Conservation (phyloP, 257 asterid species). For the Salvia hispanica region DNA sequence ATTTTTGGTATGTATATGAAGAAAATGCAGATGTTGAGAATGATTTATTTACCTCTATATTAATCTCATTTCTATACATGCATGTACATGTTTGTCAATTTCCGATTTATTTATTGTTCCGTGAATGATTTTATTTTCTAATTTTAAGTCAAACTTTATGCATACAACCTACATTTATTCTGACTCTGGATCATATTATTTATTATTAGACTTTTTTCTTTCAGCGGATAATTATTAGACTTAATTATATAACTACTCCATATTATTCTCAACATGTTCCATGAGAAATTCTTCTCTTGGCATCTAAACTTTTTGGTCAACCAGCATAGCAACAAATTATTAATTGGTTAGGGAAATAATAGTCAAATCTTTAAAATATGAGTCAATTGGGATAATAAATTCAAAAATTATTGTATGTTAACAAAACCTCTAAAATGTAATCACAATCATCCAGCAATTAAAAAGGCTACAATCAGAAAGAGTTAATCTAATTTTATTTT, state of each 20-base stretch:
- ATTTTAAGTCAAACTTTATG: not conserved
- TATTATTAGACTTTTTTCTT: too few relatives aligned
- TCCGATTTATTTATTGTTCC: not conserved
- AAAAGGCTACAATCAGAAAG: too few relatives aligned
- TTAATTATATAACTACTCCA: not conserved
- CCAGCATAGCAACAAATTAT: not conserved
- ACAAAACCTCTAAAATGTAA: too few relatives aligned
- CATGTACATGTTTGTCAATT: not conserved
- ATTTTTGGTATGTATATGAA: constrained; percentile 18
- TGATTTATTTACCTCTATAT: not conserved
- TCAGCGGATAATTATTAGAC: too few relatives aligned
- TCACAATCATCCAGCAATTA: too few relatives aligned
- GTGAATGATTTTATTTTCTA: not conserved
- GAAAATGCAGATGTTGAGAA: constrained; percentile 30
- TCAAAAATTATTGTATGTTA: too few relatives aligned
- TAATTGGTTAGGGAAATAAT: not conserved
- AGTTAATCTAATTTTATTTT: too few relatives aligned
- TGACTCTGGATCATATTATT: not conserved
- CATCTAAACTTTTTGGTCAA: constrained; percentile 8
- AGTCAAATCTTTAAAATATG: constrained; percentile 7
- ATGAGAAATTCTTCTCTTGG: not conserved
- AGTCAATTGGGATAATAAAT: too few relatives aligned
- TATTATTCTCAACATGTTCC: constrained; percentile 12
- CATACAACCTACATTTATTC: not conserved
- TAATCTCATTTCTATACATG: not conserved